These are phyloP conservation scores for Triadica sebifera DNA, from an alignment of 345 rosid genomes.

Conservation along the genomic window DNA sequence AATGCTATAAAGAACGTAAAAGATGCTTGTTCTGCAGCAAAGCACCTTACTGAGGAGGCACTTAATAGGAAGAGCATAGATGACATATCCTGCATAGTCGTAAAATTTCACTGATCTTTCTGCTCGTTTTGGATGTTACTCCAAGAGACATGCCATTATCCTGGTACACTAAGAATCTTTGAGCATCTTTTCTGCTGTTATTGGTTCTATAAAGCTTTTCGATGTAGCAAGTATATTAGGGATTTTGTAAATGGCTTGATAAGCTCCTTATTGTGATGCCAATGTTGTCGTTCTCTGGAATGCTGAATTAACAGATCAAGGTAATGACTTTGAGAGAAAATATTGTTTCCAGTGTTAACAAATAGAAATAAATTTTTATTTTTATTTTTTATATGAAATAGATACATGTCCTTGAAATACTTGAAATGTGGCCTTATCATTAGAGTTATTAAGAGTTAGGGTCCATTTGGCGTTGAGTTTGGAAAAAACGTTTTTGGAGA, in stretches of 20 bases:
- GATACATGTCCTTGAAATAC: too few relatives aligned
- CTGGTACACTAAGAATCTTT: not conserved
- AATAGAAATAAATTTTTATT: too few relatives aligned
- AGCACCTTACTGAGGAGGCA: constrained; percentile 79
- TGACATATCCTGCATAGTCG: constrained; percentile 85
- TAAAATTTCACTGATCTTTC: constrained; percentile 51
- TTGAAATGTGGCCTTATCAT: too few relatives aligned
- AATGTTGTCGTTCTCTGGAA: not conserved
- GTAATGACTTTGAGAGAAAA: too few relatives aligned
- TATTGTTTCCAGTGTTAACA: too few relatives aligned
- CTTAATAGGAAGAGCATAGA: constrained; percentile 67
- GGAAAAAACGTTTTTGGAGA: too few relatives aligned
- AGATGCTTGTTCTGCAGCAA: constrained; percentile 88
- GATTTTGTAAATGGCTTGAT: not conserved
- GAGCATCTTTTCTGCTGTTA: constrained; percentile 11
- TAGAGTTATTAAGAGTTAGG: too few relatives aligned
- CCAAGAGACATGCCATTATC: not conserved
- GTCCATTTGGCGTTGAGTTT: too few relatives aligned
- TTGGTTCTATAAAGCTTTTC: not conserved
- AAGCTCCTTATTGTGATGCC: not conserved
- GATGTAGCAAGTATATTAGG: not conserved
- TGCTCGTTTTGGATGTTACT: constrained; percentile 8
- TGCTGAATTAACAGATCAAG: too few relatives aligned
- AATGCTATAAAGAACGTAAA: constrained; percentile 58
- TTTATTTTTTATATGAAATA: too few relatives aligned